Base-by-base conservation (phyloP, 768 basidiomycete species). In the Kwoniella shandongensis region DNA sequence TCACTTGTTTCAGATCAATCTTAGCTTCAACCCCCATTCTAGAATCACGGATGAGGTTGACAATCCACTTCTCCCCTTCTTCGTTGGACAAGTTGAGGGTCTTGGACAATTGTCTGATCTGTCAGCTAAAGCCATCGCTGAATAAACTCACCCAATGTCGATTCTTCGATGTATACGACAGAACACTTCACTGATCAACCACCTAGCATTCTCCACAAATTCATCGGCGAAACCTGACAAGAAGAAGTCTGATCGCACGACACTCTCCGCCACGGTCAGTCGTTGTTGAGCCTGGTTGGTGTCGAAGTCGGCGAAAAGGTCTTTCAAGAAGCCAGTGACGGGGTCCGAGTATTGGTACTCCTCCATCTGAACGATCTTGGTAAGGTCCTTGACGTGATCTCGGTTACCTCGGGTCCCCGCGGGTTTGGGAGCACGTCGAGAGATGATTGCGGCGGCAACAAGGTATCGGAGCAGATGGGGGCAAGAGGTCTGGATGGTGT, bases 41-140 rank as follows among this genome's bases (percentile, higher is more conserved):
- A 5, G 93, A 94, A 78, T 98, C 96, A 30, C 96, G 86, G 69
- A 98, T 96, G 60, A 98, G 87, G 80, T 98, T 97, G 69, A 98
- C 96, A 61, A 98, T 94, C 94, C 94, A 99, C 70, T 94, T 94
- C 75, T 99, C 96, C 48, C 94, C 96, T 73, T 98, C 96, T 63
- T 91, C 91, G 39, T 82, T 84, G n/a, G 88, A 86, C 45, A 98
- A 83, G 76, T 97, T 97, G 13, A 98, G 82, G 8, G 94, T 86
- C 69, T 90, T 87, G 8, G 93, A 96, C 12, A 98, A 83, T 70
- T 96, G 91, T 57, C 91, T 92, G 61, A 5, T 18, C 7, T 27
- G 27, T 57, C 25, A 52, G 35, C 26, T 18, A 12, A 59, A 25
- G 10, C n/a, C 2, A n/a, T 22, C 11, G 18, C 18, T 13, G 12